phyloP scores from a whole-genome alignment of 1,284 basidiomycete genomes.

The Ceratobasidium sp. region DNA sequence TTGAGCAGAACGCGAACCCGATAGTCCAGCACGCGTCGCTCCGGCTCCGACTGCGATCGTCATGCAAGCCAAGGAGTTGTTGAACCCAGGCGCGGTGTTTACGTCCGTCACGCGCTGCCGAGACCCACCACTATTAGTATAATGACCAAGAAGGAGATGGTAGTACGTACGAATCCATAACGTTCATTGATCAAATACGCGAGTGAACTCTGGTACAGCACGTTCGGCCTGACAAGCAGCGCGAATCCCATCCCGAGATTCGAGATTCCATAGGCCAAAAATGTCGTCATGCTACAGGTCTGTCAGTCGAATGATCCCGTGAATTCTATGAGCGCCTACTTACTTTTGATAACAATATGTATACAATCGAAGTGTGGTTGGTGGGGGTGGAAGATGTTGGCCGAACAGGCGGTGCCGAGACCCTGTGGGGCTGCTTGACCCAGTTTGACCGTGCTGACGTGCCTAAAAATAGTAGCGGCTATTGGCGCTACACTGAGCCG shows the following conservation, averaged over 20 bases:
- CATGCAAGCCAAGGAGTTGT: conserved; percentile 29
- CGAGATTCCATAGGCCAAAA: conserved; percentile 15
- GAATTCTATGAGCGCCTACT: too few relatives aligned
- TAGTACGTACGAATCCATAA: conserved; percentile 8
- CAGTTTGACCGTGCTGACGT: too few relatives aligned
- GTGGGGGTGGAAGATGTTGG: too few relatives aligned
- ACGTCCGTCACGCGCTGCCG: conserved; percentile 21
- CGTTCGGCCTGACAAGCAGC: conserved; percentile 2
- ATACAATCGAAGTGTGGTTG: too few relatives aligned
- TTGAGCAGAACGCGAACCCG: conserved; percentile 9
- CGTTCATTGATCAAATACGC: conserved; percentile 8
- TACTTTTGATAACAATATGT: too few relatives aligned
- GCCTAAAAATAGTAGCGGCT: too few relatives aligned
- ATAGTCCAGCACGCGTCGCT: conserved; percentile 7
- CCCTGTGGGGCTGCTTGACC: too few relatives aligned
- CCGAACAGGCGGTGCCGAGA: too few relatives aligned
- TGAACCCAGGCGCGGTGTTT: conserved; percentile 18
- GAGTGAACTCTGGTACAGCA: conserved; percentile 5
- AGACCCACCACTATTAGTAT: neutral
- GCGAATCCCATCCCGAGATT: conserved; percentile 19
- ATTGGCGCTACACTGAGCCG: too few relatives aligned
- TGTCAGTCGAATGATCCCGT: too few relatives aligned
- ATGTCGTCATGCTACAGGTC: neutral
- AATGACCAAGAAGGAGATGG: neutral
- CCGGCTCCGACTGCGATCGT: conserved; percentile 19